Evolutionary conservation across 768 basidiomycete species (phyloP).

Genomic region (Nevesoporus exiguus): DNA sequence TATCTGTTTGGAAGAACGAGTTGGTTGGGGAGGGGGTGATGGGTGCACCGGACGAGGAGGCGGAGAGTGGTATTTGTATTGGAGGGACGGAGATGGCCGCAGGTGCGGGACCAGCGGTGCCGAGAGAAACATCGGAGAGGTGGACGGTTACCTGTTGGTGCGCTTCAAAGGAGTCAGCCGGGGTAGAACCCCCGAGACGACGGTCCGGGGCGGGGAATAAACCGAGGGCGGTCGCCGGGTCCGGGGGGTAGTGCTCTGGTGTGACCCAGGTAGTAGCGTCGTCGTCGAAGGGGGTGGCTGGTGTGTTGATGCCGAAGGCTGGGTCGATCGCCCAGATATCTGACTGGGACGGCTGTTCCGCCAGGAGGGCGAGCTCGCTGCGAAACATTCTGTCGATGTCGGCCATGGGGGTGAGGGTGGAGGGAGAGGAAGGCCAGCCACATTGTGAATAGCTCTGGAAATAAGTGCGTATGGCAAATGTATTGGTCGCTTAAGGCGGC

Average conservation of each 20-base stretch:
- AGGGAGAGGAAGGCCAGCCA: conserved; percentile 1
- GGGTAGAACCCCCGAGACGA: conserved; percentile 3
- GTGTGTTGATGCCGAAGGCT: not conserved
- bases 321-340: conserved; percentile 8
- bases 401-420: conserved; percentile 8
- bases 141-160: conserved; percentile 20
- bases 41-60: not conserved
- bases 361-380: conserved; percentile 17
- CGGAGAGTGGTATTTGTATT: conserved; percentile 4
- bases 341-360: not conserved
- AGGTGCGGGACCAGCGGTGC: not conserved
- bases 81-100: not conserved
- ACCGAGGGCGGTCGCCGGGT: not conserved
- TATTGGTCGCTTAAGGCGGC: conserved; percentile 14
- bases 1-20: not conserved
- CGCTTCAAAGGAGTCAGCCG: not conserved
- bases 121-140: conserved; percentile 22
- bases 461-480: conserved; percentile 7
- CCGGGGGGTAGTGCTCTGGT: not conserved
- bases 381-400: conserved; percentile 26
- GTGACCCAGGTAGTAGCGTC: conserved; percentile 1
- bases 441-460: conserved; percentile 14
- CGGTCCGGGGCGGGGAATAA: conserved; percentile 10
- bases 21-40: conserved; percentile 1
- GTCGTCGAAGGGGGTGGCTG: not conserved